Conservation (phyloP, 2,329 filamentous ascomycete genomes). For the Rhinocladiella similis region DNA sequence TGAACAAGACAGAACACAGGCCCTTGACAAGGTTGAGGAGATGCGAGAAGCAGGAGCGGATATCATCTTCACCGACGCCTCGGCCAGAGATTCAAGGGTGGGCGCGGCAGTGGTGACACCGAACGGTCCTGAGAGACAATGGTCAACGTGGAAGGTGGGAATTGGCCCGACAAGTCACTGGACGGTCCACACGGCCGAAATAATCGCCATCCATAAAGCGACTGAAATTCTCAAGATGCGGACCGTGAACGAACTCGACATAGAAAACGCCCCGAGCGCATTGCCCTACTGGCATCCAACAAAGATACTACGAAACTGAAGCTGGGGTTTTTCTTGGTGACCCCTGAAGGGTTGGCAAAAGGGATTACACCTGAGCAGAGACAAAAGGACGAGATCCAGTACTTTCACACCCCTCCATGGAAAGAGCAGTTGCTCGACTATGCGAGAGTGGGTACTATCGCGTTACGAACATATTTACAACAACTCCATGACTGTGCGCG, state of each 20-base stretch:
- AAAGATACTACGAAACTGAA: slow-evolving; percentile 31
- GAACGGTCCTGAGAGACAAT: too few relatives aligned
- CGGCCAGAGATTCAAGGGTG: background rate
- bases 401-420: background rate
- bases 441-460: background rate
- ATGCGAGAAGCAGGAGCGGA: background rate
- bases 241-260: too few relatives aligned
- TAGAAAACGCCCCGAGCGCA: slow-evolving; percentile 8
- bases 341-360: slow-evolving; percentile 23
- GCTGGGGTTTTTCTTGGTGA: slow-evolving; percentile 33
- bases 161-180: too few relatives aligned
- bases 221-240: too few relatives aligned
- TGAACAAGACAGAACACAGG: background rate
- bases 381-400: background rate
- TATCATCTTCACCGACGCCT: background rate
- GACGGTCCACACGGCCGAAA: too few relatives aligned
- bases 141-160: too few relatives aligned
- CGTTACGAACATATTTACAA: background rate
- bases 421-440: background rate
- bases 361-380: background rate
- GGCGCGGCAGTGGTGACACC: background rate
- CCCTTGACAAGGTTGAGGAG: background rate
- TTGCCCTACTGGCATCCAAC: slow-evolving; percentile 33
- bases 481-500: background rate
- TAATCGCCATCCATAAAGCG: too few relatives aligned